Percentiles rank a stretch among this genome's conserved stretches.
Evolutionary conservation across 2,329 filamentous ascomycete species (phyloP).

Genomic region (Calonectria multiphialidica): DNA sequence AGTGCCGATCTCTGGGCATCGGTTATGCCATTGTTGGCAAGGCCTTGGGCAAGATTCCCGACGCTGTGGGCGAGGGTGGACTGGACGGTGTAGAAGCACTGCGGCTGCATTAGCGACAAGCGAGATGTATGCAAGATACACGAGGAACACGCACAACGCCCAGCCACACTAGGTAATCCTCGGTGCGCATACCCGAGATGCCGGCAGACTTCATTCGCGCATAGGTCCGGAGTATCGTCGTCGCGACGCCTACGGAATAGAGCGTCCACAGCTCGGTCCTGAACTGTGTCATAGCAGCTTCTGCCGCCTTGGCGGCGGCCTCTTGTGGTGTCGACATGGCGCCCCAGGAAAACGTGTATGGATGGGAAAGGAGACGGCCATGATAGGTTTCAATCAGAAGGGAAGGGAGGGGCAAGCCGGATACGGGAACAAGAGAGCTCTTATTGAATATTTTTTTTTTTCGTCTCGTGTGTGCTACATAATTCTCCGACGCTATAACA

Average conservation of each 20-base stretch:
- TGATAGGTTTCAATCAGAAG: not conserved
- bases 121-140: not conserved
- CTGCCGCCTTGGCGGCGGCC: slow-evolving; percentile 25
- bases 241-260: slow-evolving; percentile 40
- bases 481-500: not conserved
- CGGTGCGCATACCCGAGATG: slow-evolving; percentile 38
- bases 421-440: not conserved
- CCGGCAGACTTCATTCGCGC: slow-evolving; percentile 43
- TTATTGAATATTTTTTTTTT: not conserved
- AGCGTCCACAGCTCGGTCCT: slow-evolving; percentile 45
- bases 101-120: not conserved
- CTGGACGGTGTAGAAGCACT: slow-evolving; percentile 64
- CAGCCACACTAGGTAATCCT: slow-evolving; percentile 46
- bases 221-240: slow-evolving; percentile 46
- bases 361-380: not conserved
- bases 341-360: not conserved
- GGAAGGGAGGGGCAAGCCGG: not conserved
- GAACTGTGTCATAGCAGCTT: slow-evolving; percentile 23
- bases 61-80: slow-evolving; percentile 62
- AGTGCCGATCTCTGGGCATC: slow-evolving; percentile 58
- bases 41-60: slow-evolving; percentile 58
- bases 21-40: slow-evolving; percentile 68
- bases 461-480: not conserved
- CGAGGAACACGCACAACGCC: slow-evolving; percentile 20
- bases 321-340: slow-evolving; percentile 10